Conservation (phyloP, 805 yeast genomes). For the Tetrapisispora arboricola region DNA sequence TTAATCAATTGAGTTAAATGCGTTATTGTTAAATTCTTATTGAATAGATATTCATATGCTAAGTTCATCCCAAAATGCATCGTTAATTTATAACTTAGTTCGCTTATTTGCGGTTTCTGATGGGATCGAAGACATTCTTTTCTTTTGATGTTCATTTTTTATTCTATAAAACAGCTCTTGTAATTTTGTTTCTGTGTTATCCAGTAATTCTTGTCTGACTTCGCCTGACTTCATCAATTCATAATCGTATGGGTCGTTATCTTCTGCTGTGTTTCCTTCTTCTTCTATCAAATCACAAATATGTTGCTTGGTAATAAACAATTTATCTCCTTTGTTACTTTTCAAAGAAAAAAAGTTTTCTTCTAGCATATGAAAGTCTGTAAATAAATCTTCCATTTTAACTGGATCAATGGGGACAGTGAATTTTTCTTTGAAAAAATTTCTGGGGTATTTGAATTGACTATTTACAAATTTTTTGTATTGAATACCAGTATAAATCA, state of each 20-base stretch:
- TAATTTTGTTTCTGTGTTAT: conserved; percentile 21
- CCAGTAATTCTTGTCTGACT: conserved; percentile 22
- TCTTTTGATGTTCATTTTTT: conserved; percentile 16
- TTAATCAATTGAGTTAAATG: not conserved
- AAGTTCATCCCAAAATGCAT: no score
- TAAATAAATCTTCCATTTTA: conserved; percentile 18
- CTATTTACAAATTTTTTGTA: conserved; percentile 21
- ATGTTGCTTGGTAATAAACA: conserved; percentile 18
- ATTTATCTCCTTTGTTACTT: conserved; percentile 26
- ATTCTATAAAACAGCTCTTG: conserved; percentile 17
- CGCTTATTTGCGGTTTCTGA: conserved; percentile 8
- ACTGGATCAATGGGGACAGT: conserved; percentile 15
- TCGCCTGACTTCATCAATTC: conserved; percentile 19
- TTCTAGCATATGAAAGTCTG: conserved; percentile 24
- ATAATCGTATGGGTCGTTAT: conserved; percentile 12
- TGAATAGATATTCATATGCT: no score
- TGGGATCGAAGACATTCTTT: conserved; percentile 4
- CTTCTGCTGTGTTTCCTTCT: conserved; percentile 3
- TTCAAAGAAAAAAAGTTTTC: conserved; percentile 28
- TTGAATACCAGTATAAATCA: conserved; percentile 25
- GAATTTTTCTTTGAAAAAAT: conserved; percentile 25
- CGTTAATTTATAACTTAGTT: conserved; percentile 12
- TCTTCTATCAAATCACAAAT: conserved; percentile 20
- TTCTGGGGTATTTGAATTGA: conserved; percentile 22
- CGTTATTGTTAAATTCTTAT: no score